Evolutionary conservation across 2,329 filamentous ascomycete genomes (phyloP).

Genomic region (Lachnellula cervina): DNA sequence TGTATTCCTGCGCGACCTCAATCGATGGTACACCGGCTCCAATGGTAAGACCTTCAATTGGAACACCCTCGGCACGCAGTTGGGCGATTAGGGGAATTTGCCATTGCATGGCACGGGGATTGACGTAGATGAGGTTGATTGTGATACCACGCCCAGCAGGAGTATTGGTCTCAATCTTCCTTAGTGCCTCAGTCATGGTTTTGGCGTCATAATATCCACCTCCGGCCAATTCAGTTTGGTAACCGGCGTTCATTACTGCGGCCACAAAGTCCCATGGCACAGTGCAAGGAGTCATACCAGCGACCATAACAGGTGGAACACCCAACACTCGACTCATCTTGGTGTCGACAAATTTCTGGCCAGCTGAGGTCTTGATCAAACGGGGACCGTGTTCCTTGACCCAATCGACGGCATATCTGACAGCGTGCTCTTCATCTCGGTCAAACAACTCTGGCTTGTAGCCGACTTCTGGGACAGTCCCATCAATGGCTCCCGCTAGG

Average conservation of each 20-base stretch:
- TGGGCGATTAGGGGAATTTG: slow-evolving; percentile 81
- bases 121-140: slow-evolving; percentile 87
- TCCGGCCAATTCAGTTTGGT: slow-evolving; percentile 84
- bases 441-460: slow-evolving; percentile 99
- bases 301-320: slow-evolving; percentile 81
- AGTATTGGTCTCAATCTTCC: slow-evolving; percentile 79
- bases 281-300: slow-evolving; percentile 89
- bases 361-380: slow-evolving; percentile 81
- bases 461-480: slow-evolving; percentile 83
- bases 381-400: slow-evolving; percentile 95
- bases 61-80: slow-evolving; percentile 77
- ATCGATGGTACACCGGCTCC: slow-evolving; percentile 91
- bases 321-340: slow-evolving; percentile 89
- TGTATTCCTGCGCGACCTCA: slow-evolving; percentile 90
- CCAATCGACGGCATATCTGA: slow-evolving; percentile 96
- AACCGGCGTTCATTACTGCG: slow-evolving; percentile 91
- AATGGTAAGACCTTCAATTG: slow-evolving; percentile 88
- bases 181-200: slow-evolving; percentile 75
- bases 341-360: slow-evolving; percentile 89
- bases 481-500: slow-evolving; percentile 86
- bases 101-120: slow-evolving; percentile 85
- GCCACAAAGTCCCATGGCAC: slow-evolving; percentile 89
- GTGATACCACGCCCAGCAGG: slow-evolving; percentile 83
- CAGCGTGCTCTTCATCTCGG: slow-evolving; percentile 87
- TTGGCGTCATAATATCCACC: slow-evolving; percentile 84